These are phyloP conservation scores for Mortierella sp. DNA, from an alignment of 371 early-diverging fungal species.

Conservation along the genomic window DNA sequence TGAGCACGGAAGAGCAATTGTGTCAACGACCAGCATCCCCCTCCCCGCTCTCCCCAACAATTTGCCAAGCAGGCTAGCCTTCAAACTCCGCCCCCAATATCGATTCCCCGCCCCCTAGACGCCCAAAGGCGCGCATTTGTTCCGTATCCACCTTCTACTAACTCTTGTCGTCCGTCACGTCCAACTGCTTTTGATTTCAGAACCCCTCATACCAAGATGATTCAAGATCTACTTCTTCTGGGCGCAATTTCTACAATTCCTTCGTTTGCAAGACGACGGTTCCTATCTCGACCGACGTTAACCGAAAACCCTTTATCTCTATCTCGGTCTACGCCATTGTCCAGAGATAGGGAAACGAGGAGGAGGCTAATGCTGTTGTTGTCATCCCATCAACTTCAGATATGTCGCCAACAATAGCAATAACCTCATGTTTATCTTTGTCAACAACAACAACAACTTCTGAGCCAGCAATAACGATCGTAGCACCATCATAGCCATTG, in stretches of 20 bases:
- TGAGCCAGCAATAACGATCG: not conserved
- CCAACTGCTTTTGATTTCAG: not conserved
- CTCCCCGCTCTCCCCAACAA: conserved; percentile 3
- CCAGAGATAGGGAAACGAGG: not conserved
- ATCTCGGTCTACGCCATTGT: not conserved
- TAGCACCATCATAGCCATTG: not conserved
- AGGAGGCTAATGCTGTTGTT: not conserved
- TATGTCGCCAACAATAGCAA: not conserved
- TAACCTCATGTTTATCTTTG: not conserved
- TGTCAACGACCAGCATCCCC: conserved; percentile 4
- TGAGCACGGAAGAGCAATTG: conserved; percentile 1
- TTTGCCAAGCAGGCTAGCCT: not conserved
- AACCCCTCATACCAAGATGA: conserved; percentile 1
- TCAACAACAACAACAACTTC: not conserved
- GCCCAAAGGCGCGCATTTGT: not conserved
- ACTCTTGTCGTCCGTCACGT: not conserved
- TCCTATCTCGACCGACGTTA: not conserved
- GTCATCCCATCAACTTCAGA: not conserved
- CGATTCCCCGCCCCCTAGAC: not conserved
- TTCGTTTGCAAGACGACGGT: not conserved
- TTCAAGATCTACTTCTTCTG: not conserved
- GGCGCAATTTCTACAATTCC: not conserved
- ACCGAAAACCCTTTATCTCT: not conserved
- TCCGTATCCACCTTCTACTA: not conserved
- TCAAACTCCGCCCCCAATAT: not conserved